A percentile compares a stretch with the other conserved stretches of the same genome.
These are phyloP conservation scores for Cladosporium halotolerans DNA, from an alignment of 2,329 filamentous ascomycete genomes.

Conservation along the genomic window DNA sequence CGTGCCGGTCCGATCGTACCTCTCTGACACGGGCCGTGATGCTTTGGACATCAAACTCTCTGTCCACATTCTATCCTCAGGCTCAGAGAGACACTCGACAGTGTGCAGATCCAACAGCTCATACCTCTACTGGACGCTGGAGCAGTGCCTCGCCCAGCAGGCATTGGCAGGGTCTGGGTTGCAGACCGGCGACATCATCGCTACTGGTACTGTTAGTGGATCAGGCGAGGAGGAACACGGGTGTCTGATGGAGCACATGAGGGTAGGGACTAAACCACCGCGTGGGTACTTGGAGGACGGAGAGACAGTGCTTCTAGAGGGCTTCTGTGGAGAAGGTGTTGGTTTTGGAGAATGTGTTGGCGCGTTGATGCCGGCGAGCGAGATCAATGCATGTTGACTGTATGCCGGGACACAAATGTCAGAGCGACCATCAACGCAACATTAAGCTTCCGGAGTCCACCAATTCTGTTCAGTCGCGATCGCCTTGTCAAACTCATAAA, in stretches of 20 bases:
- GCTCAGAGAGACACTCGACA: constrained; percentile 7
- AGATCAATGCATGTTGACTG: not conserved
- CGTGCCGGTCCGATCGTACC: constrained; percentile 15
- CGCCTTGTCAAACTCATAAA: constrained; percentile 12
- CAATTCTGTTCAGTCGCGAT: constrained; percentile 12
- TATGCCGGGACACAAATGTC: no score
- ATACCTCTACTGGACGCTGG: constrained; percentile 39
- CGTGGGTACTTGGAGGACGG: constrained; percentile 36
- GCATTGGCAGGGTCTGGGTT: constrained; percentile 35
- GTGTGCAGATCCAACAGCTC: constrained; percentile 26
- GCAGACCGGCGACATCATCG: constrained; percentile 37
- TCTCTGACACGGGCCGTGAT: constrained; percentile 18
- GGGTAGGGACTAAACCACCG: constrained; percentile 30
- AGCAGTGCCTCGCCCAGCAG: constrained; percentile 38
- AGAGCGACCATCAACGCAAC: no score
- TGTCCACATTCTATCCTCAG: constrained; percentile 16
- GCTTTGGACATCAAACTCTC: constrained; percentile 22
- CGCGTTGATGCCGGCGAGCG: constrained; percentile 26
- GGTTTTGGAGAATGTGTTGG: constrained; percentile 39
- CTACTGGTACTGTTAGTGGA: constrained; percentile 38
- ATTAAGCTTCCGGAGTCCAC: constrained; percentile 8
- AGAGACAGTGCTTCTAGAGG: constrained; percentile 34
- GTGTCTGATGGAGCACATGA: constrained; percentile 37
- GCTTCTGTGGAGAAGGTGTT: constrained; percentile 32
- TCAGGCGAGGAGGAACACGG: constrained; percentile 32